Percentiles rank a stretch among this genome's conserved stretches.
phyloP scores from a whole-genome alignment of 371 early-diverging fungal species.

The Rhizopus sp. region DNA sequence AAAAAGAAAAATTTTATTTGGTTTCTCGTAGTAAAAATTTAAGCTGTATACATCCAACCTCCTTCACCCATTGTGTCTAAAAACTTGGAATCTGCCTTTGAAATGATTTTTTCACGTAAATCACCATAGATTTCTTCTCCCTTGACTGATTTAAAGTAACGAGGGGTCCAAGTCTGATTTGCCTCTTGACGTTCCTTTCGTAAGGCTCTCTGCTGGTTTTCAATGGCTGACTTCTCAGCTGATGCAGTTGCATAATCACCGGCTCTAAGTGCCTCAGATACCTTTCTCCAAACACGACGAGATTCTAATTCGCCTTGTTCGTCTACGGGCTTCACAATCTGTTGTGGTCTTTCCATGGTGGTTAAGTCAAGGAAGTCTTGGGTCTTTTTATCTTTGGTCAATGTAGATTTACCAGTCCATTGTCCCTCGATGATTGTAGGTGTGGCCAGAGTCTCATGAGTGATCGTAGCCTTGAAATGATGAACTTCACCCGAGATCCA shows the following conservation, averaged over 20 bases:
- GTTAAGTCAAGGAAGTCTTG: conserved; percentile 63
- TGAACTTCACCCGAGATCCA: conserved; percentile 84
- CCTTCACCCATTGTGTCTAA: conserved; percentile 52
- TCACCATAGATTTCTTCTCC: conserved; percentile 50
- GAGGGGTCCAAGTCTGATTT: conserved; percentile 62
- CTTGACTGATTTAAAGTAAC: conserved; percentile 47
- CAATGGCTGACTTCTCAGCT: conserved; percentile 69
- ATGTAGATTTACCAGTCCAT: conserved; percentile 67
- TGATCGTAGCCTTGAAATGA: conserved; percentile 72
- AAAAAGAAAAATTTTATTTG: not conserved
- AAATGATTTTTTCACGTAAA: conserved; percentile 42
- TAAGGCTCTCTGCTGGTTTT: conserved; percentile 71
- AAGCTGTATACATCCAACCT: conserved; percentile 38
- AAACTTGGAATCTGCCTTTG: conserved; percentile 47
- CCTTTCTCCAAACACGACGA: conserved; percentile 72
- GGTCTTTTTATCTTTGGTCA: conserved; percentile 50
- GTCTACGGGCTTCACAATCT: conserved; percentile 51
- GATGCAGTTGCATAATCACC: conserved; percentile 74
- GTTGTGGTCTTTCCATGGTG: conserved; percentile 42
- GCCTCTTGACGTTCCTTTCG: conserved; percentile 66
- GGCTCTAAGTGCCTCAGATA: conserved; percentile 65
- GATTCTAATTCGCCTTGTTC: conserved; percentile 72
- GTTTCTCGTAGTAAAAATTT: not conserved
- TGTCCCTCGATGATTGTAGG: conserved; percentile 60
- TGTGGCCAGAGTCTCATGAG: conserved; percentile 31